Evolutionary conservation across 2,329 filamentous ascomycete genomes (phyloP), one percentile per base, ranked within the genome.

Genomic region (Ophiostoma ulmi): DNA sequence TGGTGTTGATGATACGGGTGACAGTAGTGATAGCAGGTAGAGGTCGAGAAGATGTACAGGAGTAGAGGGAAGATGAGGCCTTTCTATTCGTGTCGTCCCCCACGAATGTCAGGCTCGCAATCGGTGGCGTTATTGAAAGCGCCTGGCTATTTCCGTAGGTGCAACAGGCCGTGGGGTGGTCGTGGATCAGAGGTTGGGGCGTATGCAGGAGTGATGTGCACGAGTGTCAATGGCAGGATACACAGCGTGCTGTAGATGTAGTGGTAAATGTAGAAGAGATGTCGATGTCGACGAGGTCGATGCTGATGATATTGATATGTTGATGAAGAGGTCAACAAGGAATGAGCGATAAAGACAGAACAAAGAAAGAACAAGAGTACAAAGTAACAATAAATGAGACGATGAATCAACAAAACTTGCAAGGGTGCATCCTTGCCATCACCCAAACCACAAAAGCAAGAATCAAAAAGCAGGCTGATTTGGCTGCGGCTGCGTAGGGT

Each of bases 41-140:
- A 14, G 11, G 5, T 67, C 5, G 55, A 63, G 55, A 44, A n/a
- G 64, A 39, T 70, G 38, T 13, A 31, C 31, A 31, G 31, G 31
- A 39, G 13, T 65, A 44, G 61, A 44, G 48, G 31, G 20, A 44
- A 35, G 20, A 35, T 14, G 58, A 35, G 58, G 41, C 22, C 36
- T 70, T 35, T 20, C 22, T 22, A 41, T 70, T 31, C n/a, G 44
- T 58, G 8, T 63, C 58, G 58, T 63, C 58, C 58, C 58, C 58
- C 58, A 36, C 58, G 58, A 35, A 35, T 38, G 52, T 58, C 52
- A 58, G 52, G 52, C 52, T 58, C n/a, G n/a, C 44, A 65, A 41
- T 17, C 17, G 64, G 64, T 44, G 38, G 64, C 38, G 64, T 41
- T 35, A 64, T 64, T 11, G 26, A 20, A 64, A 8, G 39, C 14